Base-by-base conservation (phyloP, 441 rosid genomes). In the Corymbia calophylla region DNA sequence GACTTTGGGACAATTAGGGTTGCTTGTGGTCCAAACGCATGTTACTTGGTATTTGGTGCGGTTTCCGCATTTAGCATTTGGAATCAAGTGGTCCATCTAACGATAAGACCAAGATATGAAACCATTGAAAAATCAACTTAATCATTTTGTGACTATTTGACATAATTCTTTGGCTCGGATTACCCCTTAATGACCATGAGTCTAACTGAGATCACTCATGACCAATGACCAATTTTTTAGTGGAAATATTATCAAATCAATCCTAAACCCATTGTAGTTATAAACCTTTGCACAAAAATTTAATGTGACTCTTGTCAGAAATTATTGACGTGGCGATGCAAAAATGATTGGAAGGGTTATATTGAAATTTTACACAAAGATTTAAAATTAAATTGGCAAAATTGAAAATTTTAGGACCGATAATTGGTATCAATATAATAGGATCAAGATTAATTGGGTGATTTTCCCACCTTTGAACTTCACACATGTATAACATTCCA, bases 291-390 rank as follows among this genome's bases (percentile, higher is more conserved):
- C 0, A 7, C 15, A 58, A 9, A 58, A 25, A 5, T 58, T 10
- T 6, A 58, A 58, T 10, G 0, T 58, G 11, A 7, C 25, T 5
- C 1, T 31, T 0, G 2, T 0, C 2, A 2, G 8, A 66, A 4
- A 66, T 64, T 17, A 2, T 17, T 66, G 21, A 66, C 2, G 6
- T 66, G 44, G 4, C 4, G 4, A 0, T 14, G 31, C 15, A 15
- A n/a, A 4, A 64, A n/a, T 64, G n/a, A 64, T 14, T 1, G 10
- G 5, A 3, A 64, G 7, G 35, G 15, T n/a, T 31, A n/a, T n/a
- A 12, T 62, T 29, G 17, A 62, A 62, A 29, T n/a, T 4, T 64
- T 0, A 1, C 9, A 9, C 19, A 64, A 64, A 31, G 1, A 2
- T 64, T 64, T 64, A n/a, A n/a, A 9, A 15, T 14, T 14, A 64